phyloP scores from a whole-genome alignment of 345 rosid genomes.

The Nasturtium officinale region DNA sequence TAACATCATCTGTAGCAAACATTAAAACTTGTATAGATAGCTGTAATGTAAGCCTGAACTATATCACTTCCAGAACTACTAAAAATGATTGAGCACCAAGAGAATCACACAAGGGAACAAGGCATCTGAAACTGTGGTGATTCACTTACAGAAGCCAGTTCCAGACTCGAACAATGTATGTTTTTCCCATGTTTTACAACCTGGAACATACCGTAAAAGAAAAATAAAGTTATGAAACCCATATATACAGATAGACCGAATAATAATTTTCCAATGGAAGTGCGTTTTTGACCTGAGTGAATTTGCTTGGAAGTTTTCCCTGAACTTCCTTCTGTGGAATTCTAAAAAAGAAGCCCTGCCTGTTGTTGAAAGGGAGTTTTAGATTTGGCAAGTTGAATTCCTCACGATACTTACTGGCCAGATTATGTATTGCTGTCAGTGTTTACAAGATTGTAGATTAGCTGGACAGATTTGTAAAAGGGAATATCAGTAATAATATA shows the following conservation, averaged over 20 bases:
- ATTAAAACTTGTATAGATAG: background rate
- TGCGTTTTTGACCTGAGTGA: slow-evolving; percentile 68
- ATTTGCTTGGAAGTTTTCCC: slow-evolving; percentile 90
- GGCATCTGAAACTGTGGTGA: slow-evolving; percentile 14
- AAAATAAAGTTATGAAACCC: slow-evolving; percentile 32
- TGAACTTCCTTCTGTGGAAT: slow-evolving; percentile 82
- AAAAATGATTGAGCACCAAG: slow-evolving; percentile 20
- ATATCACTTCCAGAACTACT: slow-evolving; percentile 11
- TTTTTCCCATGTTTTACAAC: slow-evolving; percentile 91
- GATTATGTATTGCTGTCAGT: slow-evolving; percentile 80
- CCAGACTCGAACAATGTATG: slow-evolving; percentile 86
- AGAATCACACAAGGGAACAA: slow-evolving; percentile 18
- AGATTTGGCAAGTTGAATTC: slow-evolving; percentile 84
- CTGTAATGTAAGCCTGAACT: slow-evolving; percentile 26
- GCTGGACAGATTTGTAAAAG: slow-evolving; percentile 11
- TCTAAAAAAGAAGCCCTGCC: slow-evolving; percentile 97
- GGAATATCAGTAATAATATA: slow-evolving; percentile 14
- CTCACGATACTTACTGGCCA: slow-evolving; percentile 87
- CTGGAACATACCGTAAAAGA: slow-evolving; percentile 47
- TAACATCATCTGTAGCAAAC: background rate
- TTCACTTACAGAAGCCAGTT: slow-evolving; percentile 90
- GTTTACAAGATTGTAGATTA: slow-evolving; percentile 32
- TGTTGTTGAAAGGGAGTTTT: slow-evolving; percentile 92
- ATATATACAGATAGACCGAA: slow-evolving; percentile 23
- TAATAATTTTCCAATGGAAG: slow-evolving; percentile 22